Conservation (phyloP, 352 stramenopile species). For the Pythium sp. region DNA sequence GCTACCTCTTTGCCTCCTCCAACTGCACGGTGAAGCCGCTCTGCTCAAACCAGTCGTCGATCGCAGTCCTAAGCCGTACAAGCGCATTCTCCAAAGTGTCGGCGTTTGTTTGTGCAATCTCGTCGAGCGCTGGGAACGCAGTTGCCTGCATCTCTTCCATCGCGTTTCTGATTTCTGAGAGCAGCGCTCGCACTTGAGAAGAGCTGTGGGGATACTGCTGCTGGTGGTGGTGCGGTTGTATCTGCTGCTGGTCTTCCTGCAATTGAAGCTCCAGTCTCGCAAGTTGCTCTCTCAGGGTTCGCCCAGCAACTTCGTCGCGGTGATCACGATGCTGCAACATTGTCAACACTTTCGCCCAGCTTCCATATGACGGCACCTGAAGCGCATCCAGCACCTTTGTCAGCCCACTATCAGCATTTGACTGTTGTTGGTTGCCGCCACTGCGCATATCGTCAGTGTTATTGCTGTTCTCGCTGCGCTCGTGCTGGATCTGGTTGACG, state of each 20-base stretch:
- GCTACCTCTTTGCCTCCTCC: neutral
- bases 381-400: conserved; percentile 22
- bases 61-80: conserved; percentile 21
- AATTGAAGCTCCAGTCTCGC: conserved; percentile 22
- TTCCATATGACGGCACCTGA: conserved; percentile 16
- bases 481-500: conserved; percentile 31
- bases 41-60: conserved; percentile 37
- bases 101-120: conserved; percentile 24
- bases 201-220: neutral
- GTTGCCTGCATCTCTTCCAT: conserved; percentile 17
- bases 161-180: conserved; percentile 16
- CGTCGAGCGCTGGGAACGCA: conserved; percentile 25
- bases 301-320: neutral
- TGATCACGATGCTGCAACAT: conserved; percentile 9
- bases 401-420: conserved; percentile 16
- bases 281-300: neutral
- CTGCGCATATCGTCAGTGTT: neutral
- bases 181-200: conserved; percentile 9
- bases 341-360: conserved; percentile 26
- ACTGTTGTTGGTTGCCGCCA: neutral
- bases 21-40: conserved; percentile 25
- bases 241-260: conserved; percentile 18
- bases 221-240: conserved; percentile 11
- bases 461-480: neutral
- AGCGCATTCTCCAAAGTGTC: conserved; percentile 21